These are phyloP conservation scores for Botrytis fragariae DNA, from an alignment of 2,329 filamentous ascomycete genomes.

Conservation along the genomic window DNA sequence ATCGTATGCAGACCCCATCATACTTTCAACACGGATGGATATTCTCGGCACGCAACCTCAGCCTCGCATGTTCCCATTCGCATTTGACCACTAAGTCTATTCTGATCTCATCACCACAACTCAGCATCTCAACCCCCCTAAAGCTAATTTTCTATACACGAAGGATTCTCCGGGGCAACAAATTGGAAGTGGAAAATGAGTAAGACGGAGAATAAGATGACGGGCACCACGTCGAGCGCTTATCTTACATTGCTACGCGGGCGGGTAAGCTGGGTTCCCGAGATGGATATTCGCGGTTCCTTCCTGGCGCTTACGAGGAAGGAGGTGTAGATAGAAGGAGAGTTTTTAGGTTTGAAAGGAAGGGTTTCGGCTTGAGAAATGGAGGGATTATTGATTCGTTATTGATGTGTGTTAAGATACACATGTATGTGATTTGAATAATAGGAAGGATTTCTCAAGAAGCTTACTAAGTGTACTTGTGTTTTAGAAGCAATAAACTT, in stretches of 20 bases:
- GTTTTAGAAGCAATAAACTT: not conserved
- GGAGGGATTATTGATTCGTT: not conserved
- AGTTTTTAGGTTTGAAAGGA: not conserved
- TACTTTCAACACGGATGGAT: not conserved
- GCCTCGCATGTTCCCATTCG: not conserved
- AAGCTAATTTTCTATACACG: not conserved
- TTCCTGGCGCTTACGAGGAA: constrained; percentile 2
- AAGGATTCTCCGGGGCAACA: not conserved
- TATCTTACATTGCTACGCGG: not conserved
- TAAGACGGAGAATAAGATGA: not conserved
- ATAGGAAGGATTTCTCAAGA: not conserved
- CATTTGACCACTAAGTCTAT: not conserved
- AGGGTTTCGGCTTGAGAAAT: not conserved
- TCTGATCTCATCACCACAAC: not conserved
- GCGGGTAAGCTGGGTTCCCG: not conserved
- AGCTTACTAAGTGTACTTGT: not conserved
- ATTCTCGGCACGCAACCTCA: not conserved
- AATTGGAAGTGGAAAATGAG: not conserved
- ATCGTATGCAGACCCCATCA: not conserved
- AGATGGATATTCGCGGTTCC: not conserved
- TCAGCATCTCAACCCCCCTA: not conserved
- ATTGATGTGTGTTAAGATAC: not conserved
- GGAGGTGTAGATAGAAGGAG: not conserved
- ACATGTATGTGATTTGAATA: not conserved
- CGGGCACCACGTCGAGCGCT: not conserved